Conservation (phyloP, 1,284 basidiomycete genomes). For the Cryptococcus sp. region DNA sequence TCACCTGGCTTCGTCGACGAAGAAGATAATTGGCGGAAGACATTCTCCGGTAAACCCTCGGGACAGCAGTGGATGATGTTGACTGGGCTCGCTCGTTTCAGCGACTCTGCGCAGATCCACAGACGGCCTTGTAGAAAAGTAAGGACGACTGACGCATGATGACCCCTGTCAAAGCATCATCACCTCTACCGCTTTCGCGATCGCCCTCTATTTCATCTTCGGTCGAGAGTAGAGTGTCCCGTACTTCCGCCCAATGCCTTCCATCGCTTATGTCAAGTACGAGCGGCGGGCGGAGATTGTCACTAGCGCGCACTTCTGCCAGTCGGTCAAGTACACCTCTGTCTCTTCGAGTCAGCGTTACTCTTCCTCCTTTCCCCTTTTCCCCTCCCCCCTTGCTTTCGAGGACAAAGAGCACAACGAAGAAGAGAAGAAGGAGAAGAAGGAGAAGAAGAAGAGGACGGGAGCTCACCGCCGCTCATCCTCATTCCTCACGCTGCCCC, state of each 20-base stretch:
- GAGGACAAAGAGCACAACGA: background rate
- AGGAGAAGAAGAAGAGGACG: background rate
- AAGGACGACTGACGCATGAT: slow-evolving; percentile 26
- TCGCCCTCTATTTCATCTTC: no score
- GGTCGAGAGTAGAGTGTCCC: no score
- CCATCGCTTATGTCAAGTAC: no score
- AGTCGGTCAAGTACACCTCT: no score
- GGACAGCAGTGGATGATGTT: slow-evolving; percentile 46
- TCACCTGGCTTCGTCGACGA: slow-evolving; percentile 11
- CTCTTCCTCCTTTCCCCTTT: no score
- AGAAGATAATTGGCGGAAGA: slow-evolving; percentile 36
- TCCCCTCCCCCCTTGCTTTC: no score
- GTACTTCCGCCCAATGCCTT: no score
- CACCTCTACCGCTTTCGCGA: background rate
- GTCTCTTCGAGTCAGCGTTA: no score
- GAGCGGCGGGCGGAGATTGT: no score
- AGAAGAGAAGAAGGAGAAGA: background rate
- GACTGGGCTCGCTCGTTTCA: slow-evolving; percentile 21
- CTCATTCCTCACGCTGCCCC: slow-evolving; percentile 30
- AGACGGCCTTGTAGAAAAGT: background rate
- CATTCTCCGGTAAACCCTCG: slow-evolving; percentile 29
- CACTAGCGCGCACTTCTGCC: no score
- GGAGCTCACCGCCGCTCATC: slow-evolving; percentile 28
- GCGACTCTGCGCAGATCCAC: background rate
- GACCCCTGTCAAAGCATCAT: slow-evolving; percentile 19